Evolutionary conservation across 176 grass and related monocot genomes (phyloP), one percentile per base, ranked within the genome.

Genomic region (Aegilops longissima): DNA sequence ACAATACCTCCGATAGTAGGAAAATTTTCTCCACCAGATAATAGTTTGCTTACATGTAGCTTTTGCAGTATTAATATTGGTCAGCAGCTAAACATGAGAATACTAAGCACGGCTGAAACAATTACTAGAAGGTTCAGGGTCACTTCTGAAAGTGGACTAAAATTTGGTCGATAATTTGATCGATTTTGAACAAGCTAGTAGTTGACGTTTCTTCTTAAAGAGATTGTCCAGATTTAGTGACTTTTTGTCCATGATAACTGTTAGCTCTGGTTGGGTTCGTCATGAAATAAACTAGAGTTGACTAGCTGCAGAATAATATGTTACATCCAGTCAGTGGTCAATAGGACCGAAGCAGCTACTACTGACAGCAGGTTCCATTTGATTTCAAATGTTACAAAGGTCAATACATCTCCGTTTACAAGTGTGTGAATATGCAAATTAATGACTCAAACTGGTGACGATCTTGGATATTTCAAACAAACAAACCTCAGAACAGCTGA

Each of bases 401-500:
- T 63, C 25, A 11, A 68, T 36, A 49, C 18, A 78, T 83, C 12
- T 30, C 13, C 66, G 4, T 75, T 85, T 65, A 68, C 13, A 34
- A 27, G 27, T 82, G 80, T 8, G 8, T 25, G 13, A 9, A 79
- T 35, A 61, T 83, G 34, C 36, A 87, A 59, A 84, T 11, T 77
- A 63, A 78, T 81, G 5, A 20, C 64, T 85, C 30, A 58, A 72
- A 25, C 38, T 77, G 85, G 31, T 65, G 20, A 44, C 18, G 25
- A 24, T 64, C 40, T 40, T 81, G 61, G 23, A 81, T 71, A 91
- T 72, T 91, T 72, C 70, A 85, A 90, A 89, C 61, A 21, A 63
- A 80, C 34, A 65, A 75, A 99, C 97, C 97, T 97, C 12, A 97
- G 82, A 82, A 90, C 89, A 87, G 97, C 97, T 58, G 92, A 94